A percentile compares a stretch with the other conserved stretches of the same genome.
Conservation (phyloP, 2,329 filamentous ascomycete species). For the Chaetomium sp. region DNA sequence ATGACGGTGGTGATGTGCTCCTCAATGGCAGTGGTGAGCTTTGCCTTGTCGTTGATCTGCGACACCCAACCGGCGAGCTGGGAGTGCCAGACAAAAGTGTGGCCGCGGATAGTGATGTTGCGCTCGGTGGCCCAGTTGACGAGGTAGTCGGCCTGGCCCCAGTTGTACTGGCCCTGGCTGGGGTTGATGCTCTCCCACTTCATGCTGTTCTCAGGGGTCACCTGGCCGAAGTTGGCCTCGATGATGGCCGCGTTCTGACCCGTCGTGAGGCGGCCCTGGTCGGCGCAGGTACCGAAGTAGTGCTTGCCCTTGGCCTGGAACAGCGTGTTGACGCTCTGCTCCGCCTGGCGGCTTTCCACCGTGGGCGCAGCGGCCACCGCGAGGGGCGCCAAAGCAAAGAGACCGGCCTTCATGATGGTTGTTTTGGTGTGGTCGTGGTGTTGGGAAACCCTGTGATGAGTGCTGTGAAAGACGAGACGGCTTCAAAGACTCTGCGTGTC, state of each 20-base stretch:
- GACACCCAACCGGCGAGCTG: slow-evolving; percentile 55
- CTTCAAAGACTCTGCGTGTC: too few relatives aligned
- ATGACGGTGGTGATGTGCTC: slow-evolving; percentile 55
- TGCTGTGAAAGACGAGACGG: too few relatives aligned
- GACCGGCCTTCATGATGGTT: slow-evolving; percentile 25
- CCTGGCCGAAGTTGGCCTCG: slow-evolving; percentile 54
- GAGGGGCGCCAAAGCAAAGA: slow-evolving; percentile 34
- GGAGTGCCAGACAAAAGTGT: slow-evolving; percentile 61
- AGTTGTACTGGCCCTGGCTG: slow-evolving; percentile 47
- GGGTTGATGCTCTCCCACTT: slow-evolving; percentile 58
- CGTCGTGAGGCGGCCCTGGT: slow-evolving; percentile 44
- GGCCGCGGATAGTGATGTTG: slow-evolving; percentile 55
- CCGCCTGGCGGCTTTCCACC: slow-evolving; percentile 32
- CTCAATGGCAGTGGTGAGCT: slow-evolving; percentile 49
- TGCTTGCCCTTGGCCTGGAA: slow-evolving; percentile 59
- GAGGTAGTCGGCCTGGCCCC: slow-evolving; percentile 50
- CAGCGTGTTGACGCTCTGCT: slow-evolving; percentile 45
- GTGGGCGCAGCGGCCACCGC: slow-evolving; percentile 31
- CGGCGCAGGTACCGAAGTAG: slow-evolving; percentile 55
- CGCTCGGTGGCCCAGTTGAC: slow-evolving; percentile 52
- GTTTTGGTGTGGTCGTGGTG: slow-evolving; percentile 5
- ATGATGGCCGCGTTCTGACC: slow-evolving; percentile 51
- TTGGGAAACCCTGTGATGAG: background rate
- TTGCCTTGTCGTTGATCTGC: slow-evolving; percentile 44
- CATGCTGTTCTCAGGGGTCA: slow-evolving; percentile 64